Evolutionary conservation across 2,329 filamentous ascomycete species (phyloP), one percentile per base, ranked within the genome.

Genomic region (Fusarium sp.): DNA sequence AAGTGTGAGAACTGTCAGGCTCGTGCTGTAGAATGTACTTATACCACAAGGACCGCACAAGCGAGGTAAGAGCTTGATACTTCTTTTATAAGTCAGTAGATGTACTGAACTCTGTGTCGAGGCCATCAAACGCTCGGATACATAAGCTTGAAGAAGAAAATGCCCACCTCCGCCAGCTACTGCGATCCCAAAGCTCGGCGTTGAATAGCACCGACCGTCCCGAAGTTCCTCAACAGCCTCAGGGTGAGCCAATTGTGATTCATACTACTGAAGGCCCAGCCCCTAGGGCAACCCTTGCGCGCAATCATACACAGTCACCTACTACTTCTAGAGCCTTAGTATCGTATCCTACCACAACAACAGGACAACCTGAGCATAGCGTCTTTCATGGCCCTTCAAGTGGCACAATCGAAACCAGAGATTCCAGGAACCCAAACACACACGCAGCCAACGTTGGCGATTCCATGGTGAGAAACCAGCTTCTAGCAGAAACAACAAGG

Each of bases 81-180:
- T 1, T 2, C 1, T 3, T 2, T 1, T 10, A 5, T 6, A 14
- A 17, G 10, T 31, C 28, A 31, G 10, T 5, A 13, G 28, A 6
- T 6, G 2, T 4, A 11, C 4, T 46, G 3, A 18, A 6, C 38
- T 8, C 15, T 0, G 0, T 11, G 5, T 22, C 1, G 1, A 71
- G 70, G 2, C 71, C 70, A 4, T 73, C 70, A 0, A 73, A 73
- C n/a, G 77, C 79, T 9, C 79, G 78, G 4, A 74, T 70, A 13
- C 56, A 59, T 7, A 79, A 76, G 73, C 55, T 83, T 31, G 66
- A 71, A 11, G 76, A 81, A 40, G 81, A 83, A 42, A 82, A 80
- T 15, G 77, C 78, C 11, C 61, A 77, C 46, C 57, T 82, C 3
- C 58, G 68, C 9, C 18, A 70, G 78, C 80, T 78, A 72, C 75